Percentiles rank a stretch among this genome's conserved stretches.
These are phyloP conservation scores for Exophiala sp. DNA, from an alignment of 2,329 filamentous ascomycete genomes.

Conservation along the genomic window DNA sequence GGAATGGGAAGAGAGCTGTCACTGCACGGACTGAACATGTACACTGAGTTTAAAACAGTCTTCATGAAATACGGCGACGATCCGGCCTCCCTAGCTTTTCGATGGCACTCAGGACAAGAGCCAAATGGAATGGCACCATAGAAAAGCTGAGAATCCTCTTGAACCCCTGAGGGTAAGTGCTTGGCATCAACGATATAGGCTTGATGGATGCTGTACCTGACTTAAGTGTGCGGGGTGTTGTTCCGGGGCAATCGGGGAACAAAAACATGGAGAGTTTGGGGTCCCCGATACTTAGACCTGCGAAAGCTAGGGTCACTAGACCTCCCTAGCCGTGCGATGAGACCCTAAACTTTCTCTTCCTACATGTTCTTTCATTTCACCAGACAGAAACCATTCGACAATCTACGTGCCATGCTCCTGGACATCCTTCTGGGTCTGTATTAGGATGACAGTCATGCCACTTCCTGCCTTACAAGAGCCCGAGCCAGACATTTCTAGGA, in stretches of 20 bases:
- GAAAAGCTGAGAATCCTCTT: not conserved
- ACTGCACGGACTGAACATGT: slow-evolving; percentile 38
- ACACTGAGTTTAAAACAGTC: slow-evolving; percentile 37
- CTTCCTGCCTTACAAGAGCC: too few species aligned
- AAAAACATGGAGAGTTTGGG: not conserved
- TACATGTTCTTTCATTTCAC: not conserved
- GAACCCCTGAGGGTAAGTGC: not conserved
- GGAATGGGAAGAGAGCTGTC: slow-evolving; percentile 49
- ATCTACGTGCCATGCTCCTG: too few species aligned
- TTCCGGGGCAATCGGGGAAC: not conserved
- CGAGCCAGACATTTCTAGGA: too few species aligned
- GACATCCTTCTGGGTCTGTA: too few species aligned
- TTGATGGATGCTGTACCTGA: too few species aligned
- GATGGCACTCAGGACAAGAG: slow-evolving; percentile 3
- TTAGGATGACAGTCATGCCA: too few species aligned
- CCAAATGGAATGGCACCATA: not conserved
- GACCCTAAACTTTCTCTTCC: not conserved
- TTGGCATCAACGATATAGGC: too few species aligned
- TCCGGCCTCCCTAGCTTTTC: slow-evolving; percentile 1
- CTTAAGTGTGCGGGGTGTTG: too few species aligned
- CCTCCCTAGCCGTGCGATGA: not conserved
- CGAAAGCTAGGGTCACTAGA: not conserved
- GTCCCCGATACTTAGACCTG: not conserved
- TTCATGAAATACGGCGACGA: slow-evolving; percentile 33
- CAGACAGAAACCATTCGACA: too few species aligned